Evolutionary conservation across 83 land plant species (phyloP).

Genomic region (Picea mariana): DNA sequence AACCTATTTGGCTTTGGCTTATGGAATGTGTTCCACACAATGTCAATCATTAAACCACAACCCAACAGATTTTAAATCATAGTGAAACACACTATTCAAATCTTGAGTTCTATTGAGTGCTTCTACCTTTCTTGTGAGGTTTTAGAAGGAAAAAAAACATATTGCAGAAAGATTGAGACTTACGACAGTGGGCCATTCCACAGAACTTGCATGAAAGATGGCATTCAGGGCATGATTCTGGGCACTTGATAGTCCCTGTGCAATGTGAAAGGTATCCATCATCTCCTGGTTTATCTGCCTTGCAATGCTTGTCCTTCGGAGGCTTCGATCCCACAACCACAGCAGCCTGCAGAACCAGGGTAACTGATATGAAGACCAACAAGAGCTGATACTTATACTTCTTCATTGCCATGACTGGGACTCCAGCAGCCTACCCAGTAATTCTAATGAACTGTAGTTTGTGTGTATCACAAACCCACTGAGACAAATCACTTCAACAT

Average conservation of each 20-base stretch:
- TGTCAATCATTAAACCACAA: too few species aligned
- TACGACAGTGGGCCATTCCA: slow-evolving; percentile 1
- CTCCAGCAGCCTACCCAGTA: neutral
- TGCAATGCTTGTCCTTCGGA: neutral
- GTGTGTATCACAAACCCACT: neutral
- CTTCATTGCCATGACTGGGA: neutral
- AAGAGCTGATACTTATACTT: neutral
- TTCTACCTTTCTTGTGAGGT: too few species aligned
- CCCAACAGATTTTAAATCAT: too few species aligned
- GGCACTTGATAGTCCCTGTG: neutral
- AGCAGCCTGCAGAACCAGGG: neutral
- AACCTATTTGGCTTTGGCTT: too few species aligned
- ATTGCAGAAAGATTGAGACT: neutral
- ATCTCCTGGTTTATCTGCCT: neutral
- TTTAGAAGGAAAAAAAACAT: too few species aligned
- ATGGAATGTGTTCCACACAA: too few species aligned
- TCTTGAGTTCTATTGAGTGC: too few species aligned
- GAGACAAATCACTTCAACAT: too few species aligned
- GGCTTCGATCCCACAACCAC: neutral
- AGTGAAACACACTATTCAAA: too few species aligned
- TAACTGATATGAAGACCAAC: neutral
- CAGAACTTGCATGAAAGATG: slow-evolving; percentile 6
- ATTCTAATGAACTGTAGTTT: neutral
- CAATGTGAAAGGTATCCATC: neutral
- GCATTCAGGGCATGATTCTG: neutral